These are phyloP conservation scores for Neofusicoccum cordaticola DNA, from an alignment of 2,329 filamentous ascomycete species.

Conservation along the genomic window DNA sequence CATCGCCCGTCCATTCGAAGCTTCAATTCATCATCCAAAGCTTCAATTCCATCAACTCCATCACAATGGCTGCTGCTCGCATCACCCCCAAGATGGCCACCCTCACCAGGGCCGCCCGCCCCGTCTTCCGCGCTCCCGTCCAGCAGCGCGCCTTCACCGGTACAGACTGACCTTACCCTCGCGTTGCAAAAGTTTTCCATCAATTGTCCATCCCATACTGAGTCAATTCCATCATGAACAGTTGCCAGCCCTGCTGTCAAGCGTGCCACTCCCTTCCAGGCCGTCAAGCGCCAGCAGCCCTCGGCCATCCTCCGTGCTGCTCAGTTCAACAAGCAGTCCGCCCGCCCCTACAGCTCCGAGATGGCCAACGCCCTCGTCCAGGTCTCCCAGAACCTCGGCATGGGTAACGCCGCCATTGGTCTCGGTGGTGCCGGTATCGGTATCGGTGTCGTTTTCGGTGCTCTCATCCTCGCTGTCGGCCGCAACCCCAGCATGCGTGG, in stretches of 20 bases:
- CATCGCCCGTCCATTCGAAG: slow-evolving; percentile 17
- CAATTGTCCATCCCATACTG: slow-evolving; percentile 15
- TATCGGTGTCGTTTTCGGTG: slow-evolving; percentile 92
- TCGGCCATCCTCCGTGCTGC: slow-evolving; percentile 63
- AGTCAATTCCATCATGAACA: slow-evolving; percentile 19
- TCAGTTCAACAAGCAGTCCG: slow-evolving; percentile 43
- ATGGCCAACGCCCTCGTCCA: slow-evolving; percentile 85
- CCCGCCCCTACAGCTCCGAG: slow-evolving; percentile 81
- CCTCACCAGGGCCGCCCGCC: slow-evolving; percentile 75
- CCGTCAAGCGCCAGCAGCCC: slow-evolving; percentile 71
- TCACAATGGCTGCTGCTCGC: slow-evolving; percentile 77
- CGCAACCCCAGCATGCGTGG: slow-evolving; percentile 92
- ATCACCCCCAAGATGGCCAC: slow-evolving; percentile 76
- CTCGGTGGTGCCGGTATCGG: slow-evolving; percentile 90
- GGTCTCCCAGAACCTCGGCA: slow-evolving; percentile 87
- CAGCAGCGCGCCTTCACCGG: slow-evolving; percentile 75
- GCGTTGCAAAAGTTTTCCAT: slow-evolving; percentile 22
- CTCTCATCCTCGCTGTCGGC: slow-evolving; percentile 83
- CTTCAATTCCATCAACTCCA: slow-evolving; percentile 37
- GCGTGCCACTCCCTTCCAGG: slow-evolving; percentile 62
- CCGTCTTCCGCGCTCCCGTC: slow-evolving; percentile 65
- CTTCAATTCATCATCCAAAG: slow-evolving; percentile 14
- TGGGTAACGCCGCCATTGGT: slow-evolving; percentile 78
- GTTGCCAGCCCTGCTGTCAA: slow-evolving; percentile 20
- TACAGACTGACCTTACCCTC: slow-evolving; percentile 50